These are phyloP conservation scores for Hyaloscypha variabilis DNA, from an alignment of 495 filamentous ascomycete genomes.

Conservation along the genomic window DNA sequence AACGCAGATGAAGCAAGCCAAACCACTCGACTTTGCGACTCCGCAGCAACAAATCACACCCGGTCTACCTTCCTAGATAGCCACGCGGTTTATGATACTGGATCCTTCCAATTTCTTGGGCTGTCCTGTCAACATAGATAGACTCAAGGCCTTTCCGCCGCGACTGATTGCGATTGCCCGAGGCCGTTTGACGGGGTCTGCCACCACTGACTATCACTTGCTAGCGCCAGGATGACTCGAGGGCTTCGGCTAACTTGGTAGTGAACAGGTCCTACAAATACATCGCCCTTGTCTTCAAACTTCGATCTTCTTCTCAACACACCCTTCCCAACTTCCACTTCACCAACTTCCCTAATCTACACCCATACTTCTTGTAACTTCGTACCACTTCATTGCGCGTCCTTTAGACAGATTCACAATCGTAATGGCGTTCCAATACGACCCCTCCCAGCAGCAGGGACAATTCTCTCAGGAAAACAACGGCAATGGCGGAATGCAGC, in stretches of 20 bases:
- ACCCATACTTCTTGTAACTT: background rate
- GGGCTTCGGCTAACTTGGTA: background rate
- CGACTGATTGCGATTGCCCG: background rate
- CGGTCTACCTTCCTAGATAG: background rate
- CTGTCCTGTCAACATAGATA: background rate
- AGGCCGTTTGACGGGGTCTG: slow-evolving; percentile 3
- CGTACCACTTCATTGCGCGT: slow-evolving; percentile 1
- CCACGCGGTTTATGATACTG: background rate
- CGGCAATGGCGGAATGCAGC: slow-evolving; percentile 24
- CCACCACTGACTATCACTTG: background rate
- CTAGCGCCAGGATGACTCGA: background rate
- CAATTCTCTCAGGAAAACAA: slow-evolving; percentile 28
- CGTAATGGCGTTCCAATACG: slow-evolving; percentile 28
- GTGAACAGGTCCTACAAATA: slow-evolving; percentile 5
- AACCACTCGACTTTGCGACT: background rate
- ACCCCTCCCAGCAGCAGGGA: slow-evolving; percentile 26
- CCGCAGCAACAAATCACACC: background rate
- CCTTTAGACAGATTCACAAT: background rate
- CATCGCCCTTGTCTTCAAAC: slow-evolving; percentile 1
- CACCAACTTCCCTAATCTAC: background rate
- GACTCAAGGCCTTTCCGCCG: background rate
- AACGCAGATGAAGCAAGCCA: background rate
- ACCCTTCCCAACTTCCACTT: background rate
- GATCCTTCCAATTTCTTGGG: background rate
- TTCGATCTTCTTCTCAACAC: slow-evolving; percentile 11